These are phyloP conservation scores for Xanthoconium stramineum DNA, from an alignment of 768 basidiomycete species.

Conservation along the genomic window DNA sequence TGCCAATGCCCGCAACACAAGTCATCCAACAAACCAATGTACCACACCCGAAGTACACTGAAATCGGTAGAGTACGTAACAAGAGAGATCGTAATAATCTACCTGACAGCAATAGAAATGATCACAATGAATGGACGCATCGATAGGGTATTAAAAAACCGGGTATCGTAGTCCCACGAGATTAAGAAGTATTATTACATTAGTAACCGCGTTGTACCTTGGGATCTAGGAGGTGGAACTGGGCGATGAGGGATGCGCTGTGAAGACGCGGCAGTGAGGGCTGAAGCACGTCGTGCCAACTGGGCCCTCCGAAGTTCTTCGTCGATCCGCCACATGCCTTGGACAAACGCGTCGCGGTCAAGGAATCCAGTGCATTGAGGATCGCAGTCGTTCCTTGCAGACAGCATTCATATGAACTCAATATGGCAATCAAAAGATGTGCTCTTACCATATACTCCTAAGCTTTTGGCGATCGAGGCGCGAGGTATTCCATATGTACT, in stretches of 20 bases:
- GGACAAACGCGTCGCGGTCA: slow-evolving; percentile 62
- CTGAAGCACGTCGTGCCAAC: slow-evolving; percentile 30
- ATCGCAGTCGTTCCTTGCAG: slow-evolving; percentile 68
- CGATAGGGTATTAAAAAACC: slow-evolving; percentile 19
- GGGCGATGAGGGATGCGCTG: slow-evolving; percentile 35
- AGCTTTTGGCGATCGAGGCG: slow-evolving; percentile 51
- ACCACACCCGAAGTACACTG: not conserved
- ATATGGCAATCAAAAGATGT: not conserved
- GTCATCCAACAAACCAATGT: not conserved
- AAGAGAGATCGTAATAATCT: slow-evolving; percentile 13
- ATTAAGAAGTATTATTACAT: slow-evolving; percentile 7
- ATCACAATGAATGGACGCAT: not conserved
- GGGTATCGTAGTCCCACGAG: slow-evolving; percentile 11
- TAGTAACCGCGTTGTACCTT: slow-evolving; percentile 9
- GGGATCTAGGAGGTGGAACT: slow-evolving; percentile 19
- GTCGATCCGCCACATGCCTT: slow-evolving; percentile 86
- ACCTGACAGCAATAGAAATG: not conserved
- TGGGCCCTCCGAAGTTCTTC: slow-evolving; percentile 72
- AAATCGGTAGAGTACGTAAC: not conserved
- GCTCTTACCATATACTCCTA: slow-evolving; percentile 62
- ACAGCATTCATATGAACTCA: not conserved
- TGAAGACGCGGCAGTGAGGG: slow-evolving; percentile 32
- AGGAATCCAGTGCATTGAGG: slow-evolving; percentile 51
- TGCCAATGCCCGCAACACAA: not conserved
- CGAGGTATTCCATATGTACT: slow-evolving; percentile 61